phyloP scores from a whole-genome alignment of 106 monocot species.

The Vanilla planifolia region DNA sequence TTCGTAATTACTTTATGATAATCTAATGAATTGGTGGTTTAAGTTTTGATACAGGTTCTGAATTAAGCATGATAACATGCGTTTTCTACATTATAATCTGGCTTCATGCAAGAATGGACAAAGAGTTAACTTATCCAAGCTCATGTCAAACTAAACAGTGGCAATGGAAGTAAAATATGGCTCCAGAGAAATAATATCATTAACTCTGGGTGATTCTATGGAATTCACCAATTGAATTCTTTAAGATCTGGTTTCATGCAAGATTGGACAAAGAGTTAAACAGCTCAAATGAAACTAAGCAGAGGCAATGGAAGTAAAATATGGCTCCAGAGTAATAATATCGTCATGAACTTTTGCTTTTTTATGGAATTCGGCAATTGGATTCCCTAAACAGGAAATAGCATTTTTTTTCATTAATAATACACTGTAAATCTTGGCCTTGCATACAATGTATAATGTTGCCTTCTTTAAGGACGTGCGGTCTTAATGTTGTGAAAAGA shows the following conservation, averaged over 20 bases:
- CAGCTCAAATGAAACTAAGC: constrained; percentile 2
- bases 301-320: constrained; percentile 5
- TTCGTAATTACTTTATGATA: constrained; percentile 20
- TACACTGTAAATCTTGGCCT: too few relatives aligned
- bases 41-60: constrained; percentile 74
- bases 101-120: constrained; percentile 15
- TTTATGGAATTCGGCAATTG: too few relatives aligned
- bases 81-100: constrained; percentile 34
- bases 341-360: too few relatives aligned
- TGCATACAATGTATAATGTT: too few relatives aligned
- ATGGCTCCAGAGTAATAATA: neutral
- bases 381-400: too few relatives aligned
- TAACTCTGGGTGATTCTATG: too few relatives aligned
- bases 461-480: too few relatives aligned
- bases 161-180: constrained; percentile 1
- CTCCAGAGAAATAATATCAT: neutral
- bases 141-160: constrained; percentile 7
- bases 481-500: too few relatives aligned
- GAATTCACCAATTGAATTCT: too few relatives aligned
- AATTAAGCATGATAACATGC: constrained; percentile 59
- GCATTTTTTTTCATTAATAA: too few relatives aligned
- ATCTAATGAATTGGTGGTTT: constrained; percentile 37
- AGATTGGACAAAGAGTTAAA: constrained; percentile 11
- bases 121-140: neutral
- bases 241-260: constrained; percentile 23